These are phyloP conservation scores for Tetrapyrgos nigripes DNA, from an alignment of 1,284 basidiomycete species.

Conservation along the genomic window DNA sequence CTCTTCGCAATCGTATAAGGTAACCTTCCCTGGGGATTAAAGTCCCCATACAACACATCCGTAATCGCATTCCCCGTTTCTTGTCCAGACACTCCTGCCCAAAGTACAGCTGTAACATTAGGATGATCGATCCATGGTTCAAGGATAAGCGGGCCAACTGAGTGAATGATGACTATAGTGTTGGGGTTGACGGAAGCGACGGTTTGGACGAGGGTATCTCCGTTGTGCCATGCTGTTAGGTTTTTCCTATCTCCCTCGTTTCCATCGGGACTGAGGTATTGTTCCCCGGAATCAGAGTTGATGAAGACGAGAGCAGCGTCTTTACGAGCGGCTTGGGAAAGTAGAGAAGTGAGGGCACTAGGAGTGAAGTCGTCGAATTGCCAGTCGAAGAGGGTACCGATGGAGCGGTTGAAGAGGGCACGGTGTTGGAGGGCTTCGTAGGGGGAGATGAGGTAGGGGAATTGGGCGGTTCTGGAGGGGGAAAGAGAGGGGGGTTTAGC, in stretches of 20 bases:
- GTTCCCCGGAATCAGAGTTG: slow-evolving; percentile 78
- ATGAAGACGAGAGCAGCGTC: slow-evolving; percentile 79
- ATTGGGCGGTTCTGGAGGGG: slow-evolving; percentile 60
- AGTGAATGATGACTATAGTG: slow-evolving; percentile 84
- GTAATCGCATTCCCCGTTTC: slow-evolving; percentile 81
- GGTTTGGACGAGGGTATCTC: slow-evolving; percentile 66
- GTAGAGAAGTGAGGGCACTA: slow-evolving; percentile 57
- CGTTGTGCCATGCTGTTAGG: slow-evolving; percentile 81
- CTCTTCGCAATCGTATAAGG: slow-evolving; percentile 85
- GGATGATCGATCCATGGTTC: slow-evolving; percentile 83
- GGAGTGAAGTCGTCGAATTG: slow-evolving; percentile 76
- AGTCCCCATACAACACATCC: slow-evolving; percentile 74
- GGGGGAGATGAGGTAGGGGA: slow-evolving; percentile 69
- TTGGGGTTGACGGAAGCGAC: slow-evolving; percentile 74
- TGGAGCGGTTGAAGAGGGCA: slow-evolving; percentile 61
- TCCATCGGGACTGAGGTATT: slow-evolving; percentile 78
- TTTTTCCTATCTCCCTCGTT: slow-evolving; percentile 84
- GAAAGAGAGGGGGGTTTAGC: no score
- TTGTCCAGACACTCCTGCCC: slow-evolving; percentile 76
- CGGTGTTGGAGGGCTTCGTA: slow-evolving; percentile 75
- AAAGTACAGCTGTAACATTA: slow-evolving; percentile 66
- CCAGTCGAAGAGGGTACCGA: slow-evolving; percentile 63
- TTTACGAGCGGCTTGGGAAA: slow-evolving; percentile 52
- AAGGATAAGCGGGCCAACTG: slow-evolving; percentile 75
- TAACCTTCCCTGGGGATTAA: slow-evolving; percentile 78